Evolutionary conservation across 441 rosid species (phyloP), one percentile per base, ranked within the genome.

Genomic region (Capsella rubella): DNA sequence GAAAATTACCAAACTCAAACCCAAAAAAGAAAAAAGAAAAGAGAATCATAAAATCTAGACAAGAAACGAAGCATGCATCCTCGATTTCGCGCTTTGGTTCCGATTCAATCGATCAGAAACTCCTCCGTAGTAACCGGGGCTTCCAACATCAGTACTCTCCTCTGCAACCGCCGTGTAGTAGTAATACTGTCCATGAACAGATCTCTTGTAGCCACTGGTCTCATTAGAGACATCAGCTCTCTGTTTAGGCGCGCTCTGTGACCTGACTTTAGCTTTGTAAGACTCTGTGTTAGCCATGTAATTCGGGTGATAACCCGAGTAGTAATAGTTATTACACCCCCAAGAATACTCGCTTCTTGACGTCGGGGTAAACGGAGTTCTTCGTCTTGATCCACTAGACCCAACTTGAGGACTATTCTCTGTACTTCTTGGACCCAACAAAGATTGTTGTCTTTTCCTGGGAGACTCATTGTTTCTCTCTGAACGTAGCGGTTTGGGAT

Each of bases 221-320:
- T 67, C 78, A 40, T 52, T 61, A 66, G 66, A 47, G 9, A 59
- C 64, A 18, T 73, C 81, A 21, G 68, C 54, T 27, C 86, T 82
- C 75, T 80, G 86, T 62, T 79, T 82, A 3, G 83, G 83, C 0
- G 86, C 76, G 58, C 87, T 84, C 35, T 80, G 84, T 15, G 83
- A 80, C 69, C 86, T 71, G 13, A 82, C 82, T 76, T 80, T 78
- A 37, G 89, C 89, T 50, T 74, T 84, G 21, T 84, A 84, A 8
- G 87, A 84, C 83, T 80, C 86, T 0, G 89, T 84, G 47, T 81
- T 80, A 47, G 84, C 81, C 87, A 86, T 84, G 79, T 86, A 84
- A 40, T 86, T 86, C 4, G 89, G 87, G 9, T 78, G 71, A 55
- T 72, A 78, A 16, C 77, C 81, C 13, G 78, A 67, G 66, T 61